Evolutionary conservation across 768 basidiomycete species (phyloP), one percentile per base, ranked within the genome.

Genomic region (Tulasnella sp.): DNA sequence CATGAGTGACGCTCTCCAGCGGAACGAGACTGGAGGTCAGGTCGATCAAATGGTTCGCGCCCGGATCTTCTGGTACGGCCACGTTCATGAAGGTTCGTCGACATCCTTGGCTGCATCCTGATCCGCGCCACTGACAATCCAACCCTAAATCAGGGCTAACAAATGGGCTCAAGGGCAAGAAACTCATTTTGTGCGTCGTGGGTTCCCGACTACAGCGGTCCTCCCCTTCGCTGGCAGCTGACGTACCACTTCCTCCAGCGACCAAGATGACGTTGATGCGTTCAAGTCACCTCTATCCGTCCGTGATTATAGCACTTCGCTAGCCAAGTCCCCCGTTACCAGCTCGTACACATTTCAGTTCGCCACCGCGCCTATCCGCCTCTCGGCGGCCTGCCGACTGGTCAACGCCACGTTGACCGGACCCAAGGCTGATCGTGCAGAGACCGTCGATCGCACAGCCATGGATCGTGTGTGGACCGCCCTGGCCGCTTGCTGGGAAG

Each of bases 1-100:
- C 42, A 85, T 91, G 27, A 86, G 88, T 5, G 85, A 87, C 2
- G 87, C 88, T 19, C 85, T 90, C 31, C 86, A 88, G 77, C 89
- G 87, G 72, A 88, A 88, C 31, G 86, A 87, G 62, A 44, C 38
- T 24, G 88, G 87, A 3, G 87, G 88, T 44, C 91, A 92, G 74
- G 89, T 92, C 75, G 90, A 91, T 46, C 84, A 87, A 9, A 86
- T 86, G 71, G 87, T 93, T 44, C 90, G 94, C 44, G 91, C 94
- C 3, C 88, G 96, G 40, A 88, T 97, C 42, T 97, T 95, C 84
- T 97, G 95, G 94, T 97, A 96, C 82, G 91, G 93, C 9, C 90
- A 95, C 81, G 90, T 93, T 36, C 92, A 94, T 80, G 96, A 97
- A 85, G 94, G 82, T 82, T 52, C 71, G 80, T 44, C 24, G 1